Conservation (phyloP, 441 rosid species). For the Manihot esculenta region DNA sequence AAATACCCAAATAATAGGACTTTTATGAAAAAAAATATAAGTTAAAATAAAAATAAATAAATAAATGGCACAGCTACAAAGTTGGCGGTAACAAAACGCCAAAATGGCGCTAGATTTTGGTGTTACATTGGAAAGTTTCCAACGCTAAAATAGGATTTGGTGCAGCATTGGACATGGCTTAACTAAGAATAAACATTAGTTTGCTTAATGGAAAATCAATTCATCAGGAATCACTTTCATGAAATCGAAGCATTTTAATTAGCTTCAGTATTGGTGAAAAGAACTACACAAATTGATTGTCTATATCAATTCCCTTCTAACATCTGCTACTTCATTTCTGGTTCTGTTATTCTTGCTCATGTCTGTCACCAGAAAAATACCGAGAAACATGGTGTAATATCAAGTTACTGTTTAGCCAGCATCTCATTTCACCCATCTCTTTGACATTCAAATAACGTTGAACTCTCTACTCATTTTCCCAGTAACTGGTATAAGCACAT, state of each 20-base stretch:
- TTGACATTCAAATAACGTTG: background rate
- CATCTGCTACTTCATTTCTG: background rate
- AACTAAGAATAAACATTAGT: background rate
- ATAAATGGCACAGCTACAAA: too few species aligned
- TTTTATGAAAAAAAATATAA: too few species aligned
- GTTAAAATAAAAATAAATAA: too few species aligned
- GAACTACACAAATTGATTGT: background rate
- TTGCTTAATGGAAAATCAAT: slow-evolving; percentile 3
- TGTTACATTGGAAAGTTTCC: too few species aligned
- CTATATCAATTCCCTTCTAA: too few species aligned
- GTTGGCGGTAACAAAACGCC: too few species aligned
- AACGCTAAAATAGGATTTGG: too few species aligned
- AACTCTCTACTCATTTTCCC: background rate
- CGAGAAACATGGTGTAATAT: background rate
- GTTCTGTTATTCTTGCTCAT: background rate
- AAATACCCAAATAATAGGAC: too few species aligned
- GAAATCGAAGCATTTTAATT: background rate
- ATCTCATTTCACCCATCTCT: background rate
- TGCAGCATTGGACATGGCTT: too few species aligned
- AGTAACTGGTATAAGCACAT: background rate
- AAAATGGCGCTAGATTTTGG: too few species aligned
- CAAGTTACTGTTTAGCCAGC: background rate
- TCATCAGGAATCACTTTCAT: background rate
- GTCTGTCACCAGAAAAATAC: background rate
- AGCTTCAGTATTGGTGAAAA: background rate